Base-by-base conservation (phyloP, 345 rosid genomes). In the Moricandia moricandioides region DNA sequence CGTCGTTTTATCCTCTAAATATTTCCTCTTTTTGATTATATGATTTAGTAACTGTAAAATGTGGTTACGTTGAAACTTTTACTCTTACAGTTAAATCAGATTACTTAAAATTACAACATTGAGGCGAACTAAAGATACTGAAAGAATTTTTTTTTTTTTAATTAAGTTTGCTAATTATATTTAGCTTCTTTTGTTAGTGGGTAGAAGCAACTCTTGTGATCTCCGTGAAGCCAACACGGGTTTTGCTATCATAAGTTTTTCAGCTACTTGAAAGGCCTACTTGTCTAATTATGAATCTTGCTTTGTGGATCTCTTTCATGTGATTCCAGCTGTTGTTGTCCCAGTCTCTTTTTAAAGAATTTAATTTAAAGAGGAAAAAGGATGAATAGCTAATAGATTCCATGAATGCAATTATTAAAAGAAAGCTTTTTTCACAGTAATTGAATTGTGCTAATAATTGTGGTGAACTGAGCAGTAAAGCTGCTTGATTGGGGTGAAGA, bases 401-500 rank as follows among this genome's bases (percentile, higher is more conserved):
- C 34, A 5, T 49, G 56, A 70, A 54, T 27, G 73, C 63, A 40
- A 61, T 45, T 10, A 13, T 45, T 10, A 13, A 52, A 68, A 5
- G 21, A 24, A 61, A 62, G 66, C 52, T 12, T 62, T 33, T 69
- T 45, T 71, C 39, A 59, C 76, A 67, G n/a, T 75, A 16, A 27
- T 27, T 72, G 45, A 8, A 65, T 52, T 69, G 9, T 5, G 58
- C 62, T 14, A 18, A 64, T 47, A 33, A 37, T 73, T 62, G 35
- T 65, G 55, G 57, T 80, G 63, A 39, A 27, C 75, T 57, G 71
- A 73, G 18, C 79, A 95, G 99, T 92, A 71, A 95, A 95, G 87
- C 82, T 95, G 72, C 98, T 95, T 73, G 99, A 95, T 85, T 95
- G 99, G 99, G 99, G 99, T 67, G 99, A 95, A 85, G 99, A 92